Evolutionary conservation across 1,284 basidiomycete genomes (phyloP).

Genomic region (Coriolopsis trogii): DNA sequence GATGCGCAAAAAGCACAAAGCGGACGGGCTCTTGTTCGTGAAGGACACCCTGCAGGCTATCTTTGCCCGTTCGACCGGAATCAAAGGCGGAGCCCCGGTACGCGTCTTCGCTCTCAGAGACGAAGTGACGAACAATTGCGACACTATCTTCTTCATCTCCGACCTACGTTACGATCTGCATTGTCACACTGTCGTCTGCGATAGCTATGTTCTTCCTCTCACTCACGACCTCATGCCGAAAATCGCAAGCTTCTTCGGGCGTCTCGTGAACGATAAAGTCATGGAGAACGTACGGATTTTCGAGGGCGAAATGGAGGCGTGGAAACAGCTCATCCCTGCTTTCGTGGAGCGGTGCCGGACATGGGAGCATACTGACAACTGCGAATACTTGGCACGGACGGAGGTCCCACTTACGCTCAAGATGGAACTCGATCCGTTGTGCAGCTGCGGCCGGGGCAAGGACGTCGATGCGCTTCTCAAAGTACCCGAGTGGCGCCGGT

Average conservation of each 20-base stretch:
- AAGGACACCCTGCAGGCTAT: constrained; percentile 39
- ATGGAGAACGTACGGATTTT: constrained; percentile 19
- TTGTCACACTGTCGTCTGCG: constrained; percentile 47
- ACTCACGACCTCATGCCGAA: constrained; percentile 24
- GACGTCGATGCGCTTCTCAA: constrained; percentile 36
- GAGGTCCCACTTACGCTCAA: constrained; percentile 36
- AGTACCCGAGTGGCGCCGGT: constrained; percentile 33
- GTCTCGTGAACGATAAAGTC: constrained; percentile 11
- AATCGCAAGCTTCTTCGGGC: constrained; percentile 3
- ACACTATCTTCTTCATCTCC: constrained; percentile 44
- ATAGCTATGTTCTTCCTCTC: constrained; percentile 47
- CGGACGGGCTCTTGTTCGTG: constrained; percentile 33
- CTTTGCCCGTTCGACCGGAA: constrained; percentile 31
- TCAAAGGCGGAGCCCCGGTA: constrained; percentile 3
- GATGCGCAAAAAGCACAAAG: constrained; percentile 15
- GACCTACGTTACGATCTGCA: constrained; percentile 46
- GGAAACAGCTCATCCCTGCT: constrained; percentile 50
- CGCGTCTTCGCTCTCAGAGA: constrained; percentile 37
- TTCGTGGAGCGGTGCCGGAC: constrained; percentile 55
- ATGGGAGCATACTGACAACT: constrained; percentile 51
- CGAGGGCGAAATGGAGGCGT: constrained; percentile 39
- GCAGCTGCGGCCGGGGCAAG: constrained; percentile 50
- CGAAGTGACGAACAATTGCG: constrained; percentile 24
- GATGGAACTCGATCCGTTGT: constrained; percentile 40
- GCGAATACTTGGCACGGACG: constrained; percentile 43